These are phyloP conservation scores for Pulveroboletus sp. DNA, from an alignment of 768 basidiomycete genomes.

Conservation along the genomic window DNA sequence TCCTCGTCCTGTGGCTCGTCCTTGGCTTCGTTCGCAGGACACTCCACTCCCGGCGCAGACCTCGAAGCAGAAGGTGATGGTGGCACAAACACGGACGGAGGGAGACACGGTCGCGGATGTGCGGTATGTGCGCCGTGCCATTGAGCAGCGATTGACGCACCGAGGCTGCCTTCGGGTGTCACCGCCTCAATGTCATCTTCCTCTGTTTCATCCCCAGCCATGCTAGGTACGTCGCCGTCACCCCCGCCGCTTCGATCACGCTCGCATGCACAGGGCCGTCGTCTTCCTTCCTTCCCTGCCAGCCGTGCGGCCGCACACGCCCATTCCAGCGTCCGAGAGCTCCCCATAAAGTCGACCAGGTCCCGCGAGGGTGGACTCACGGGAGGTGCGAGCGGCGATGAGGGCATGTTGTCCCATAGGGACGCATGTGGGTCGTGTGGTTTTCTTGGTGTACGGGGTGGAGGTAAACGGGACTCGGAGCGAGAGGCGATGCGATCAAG, in stretches of 20 bases:
- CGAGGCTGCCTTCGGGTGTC: conserved; percentile 54
- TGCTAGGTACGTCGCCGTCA: neutral
- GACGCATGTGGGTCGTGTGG: conserved; percentile 28
- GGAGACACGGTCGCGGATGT: conserved; percentile 3
- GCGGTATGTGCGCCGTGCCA: conserved; percentile 27
- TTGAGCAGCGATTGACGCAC: conserved; percentile 35
- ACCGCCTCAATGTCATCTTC: conserved; percentile 62
- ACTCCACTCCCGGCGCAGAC: neutral
- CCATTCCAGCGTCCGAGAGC: conserved; percentile 29
- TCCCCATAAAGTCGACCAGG: conserved; percentile 27
- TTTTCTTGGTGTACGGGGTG: conserved; percentile 28
- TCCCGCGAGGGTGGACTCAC: conserved; percentile 31
- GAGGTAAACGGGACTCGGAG: conserved; percentile 28
- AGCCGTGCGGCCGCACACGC: conserved; percentile 42
- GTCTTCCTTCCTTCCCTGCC: conserved; percentile 39
- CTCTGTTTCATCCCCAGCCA: conserved; percentile 48
- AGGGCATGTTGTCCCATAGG: conserved; percentile 33
- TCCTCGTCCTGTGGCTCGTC: conserved; percentile 48
- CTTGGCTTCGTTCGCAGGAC: conserved; percentile 7
- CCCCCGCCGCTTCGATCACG: neutral
- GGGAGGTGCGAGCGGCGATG: conserved; percentile 41
- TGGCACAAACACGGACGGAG: neutral
- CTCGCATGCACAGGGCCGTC: conserved; percentile 1
- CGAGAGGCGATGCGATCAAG: conserved; percentile 30
- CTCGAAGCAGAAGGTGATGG: neutral